Conservation (phyloP, 2,329 filamentous ascomycete species). For the Pestalotiopsis sp. region DNA sequence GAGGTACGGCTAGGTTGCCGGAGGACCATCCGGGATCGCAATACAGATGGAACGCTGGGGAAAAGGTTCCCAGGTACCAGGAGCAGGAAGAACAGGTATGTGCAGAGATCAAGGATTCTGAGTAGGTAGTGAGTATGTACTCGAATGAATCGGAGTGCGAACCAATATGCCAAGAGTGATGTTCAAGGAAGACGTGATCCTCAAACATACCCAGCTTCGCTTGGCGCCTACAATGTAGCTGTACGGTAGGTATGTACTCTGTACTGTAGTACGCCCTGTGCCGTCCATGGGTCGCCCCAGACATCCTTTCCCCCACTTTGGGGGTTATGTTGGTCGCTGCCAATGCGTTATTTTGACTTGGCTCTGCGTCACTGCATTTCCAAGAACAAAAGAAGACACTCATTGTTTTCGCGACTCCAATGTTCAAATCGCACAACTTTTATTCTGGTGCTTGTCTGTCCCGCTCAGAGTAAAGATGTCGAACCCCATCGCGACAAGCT, state of each 20-base stretch:
- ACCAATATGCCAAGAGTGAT: too few species aligned
- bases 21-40: conserved; percentile 54
- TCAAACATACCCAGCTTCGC: too few species aligned
- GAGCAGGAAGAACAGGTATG: background rate
- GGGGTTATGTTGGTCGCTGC: background rate
- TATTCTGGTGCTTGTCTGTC: background rate
- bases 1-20: conserved; percentile 47
- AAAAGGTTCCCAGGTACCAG: conserved; percentile 18
- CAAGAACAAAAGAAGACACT: background rate
- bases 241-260: too few species aligned
- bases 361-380: background rate
- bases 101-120: background rate
- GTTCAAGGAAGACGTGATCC: too few species aligned
- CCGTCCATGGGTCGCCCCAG: background rate
- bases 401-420: background rate
- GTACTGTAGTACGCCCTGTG: too few species aligned
- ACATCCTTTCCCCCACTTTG: background rate
- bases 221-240: too few species aligned
- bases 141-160: too few species aligned
- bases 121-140: too few species aligned
- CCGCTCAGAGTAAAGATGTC: too few species aligned
- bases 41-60: conserved; percentile 24
- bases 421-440: background rate
- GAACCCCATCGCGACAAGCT: too few species aligned
- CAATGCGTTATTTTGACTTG: background rate